phyloP scores from a whole-genome alignment of 768 basidiomycete species.

The Boletus sp. region DNA sequence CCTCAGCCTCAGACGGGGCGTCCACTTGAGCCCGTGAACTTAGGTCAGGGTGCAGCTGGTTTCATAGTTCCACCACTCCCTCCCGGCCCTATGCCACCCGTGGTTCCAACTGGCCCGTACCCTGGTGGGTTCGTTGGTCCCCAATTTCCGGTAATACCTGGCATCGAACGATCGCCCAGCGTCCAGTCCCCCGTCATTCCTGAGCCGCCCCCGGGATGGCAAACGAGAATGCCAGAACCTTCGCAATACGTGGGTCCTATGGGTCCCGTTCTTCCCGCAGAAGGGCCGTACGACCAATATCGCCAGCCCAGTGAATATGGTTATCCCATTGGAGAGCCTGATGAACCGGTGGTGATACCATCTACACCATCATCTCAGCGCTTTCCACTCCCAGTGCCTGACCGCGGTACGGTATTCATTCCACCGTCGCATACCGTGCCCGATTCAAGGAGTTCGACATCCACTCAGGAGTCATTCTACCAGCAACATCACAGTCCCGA shows the following conservation, averaged over 20 bases:
- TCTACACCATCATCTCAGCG: conserved; percentile 16
- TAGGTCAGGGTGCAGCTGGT: conserved; percentile 8
- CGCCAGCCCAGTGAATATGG: conserved; percentile 5
- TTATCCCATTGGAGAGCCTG: conserved; percentile 9
- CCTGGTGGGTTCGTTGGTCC: conserved; percentile 20
- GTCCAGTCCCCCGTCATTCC: conserved; percentile 28
- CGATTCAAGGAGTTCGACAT: conserved; percentile 25
- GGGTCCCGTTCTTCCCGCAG: conserved; percentile 39
- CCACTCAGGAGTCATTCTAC: conserved; percentile 24
- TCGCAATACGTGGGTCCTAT: conserved; percentile 4
- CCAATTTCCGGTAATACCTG: conserved; percentile 26
- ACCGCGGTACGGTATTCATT: conserved; percentile 12
- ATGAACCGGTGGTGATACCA: conserved; percentile 25
- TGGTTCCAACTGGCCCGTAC: conserved; percentile 17
- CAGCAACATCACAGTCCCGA: conserved; percentile 16
- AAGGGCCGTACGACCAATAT: conserved; percentile 11
- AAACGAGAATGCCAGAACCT: conserved; percentile 26
- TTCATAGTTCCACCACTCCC: conserved; percentile 28
- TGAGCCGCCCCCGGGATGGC: conserved; percentile 11
- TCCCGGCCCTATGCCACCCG: conserved; percentile 12
- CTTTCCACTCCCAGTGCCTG: conserved; percentile 22
- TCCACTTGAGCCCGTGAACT: neutral
- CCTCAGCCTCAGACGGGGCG: conserved; percentile 18
- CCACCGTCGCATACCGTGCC: conserved; percentile 5
- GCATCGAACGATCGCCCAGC: conserved; percentile 2